These are phyloP conservation scores for Apostasia shenzhenica DNA, from an alignment of 106 monocot species.

Conservation along the genomic window DNA sequence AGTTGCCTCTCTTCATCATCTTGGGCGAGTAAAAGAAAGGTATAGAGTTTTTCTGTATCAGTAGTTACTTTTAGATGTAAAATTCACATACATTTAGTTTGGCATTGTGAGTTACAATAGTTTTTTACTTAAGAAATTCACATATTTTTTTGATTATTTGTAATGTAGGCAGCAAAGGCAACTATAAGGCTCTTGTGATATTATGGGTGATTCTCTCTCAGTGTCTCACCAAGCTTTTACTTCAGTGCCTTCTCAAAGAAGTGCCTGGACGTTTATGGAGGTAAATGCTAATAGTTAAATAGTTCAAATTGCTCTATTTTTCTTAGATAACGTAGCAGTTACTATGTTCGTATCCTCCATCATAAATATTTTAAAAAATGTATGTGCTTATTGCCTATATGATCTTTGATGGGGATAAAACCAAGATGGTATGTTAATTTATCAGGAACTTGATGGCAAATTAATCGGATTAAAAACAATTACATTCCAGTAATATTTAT, in stretches of 20 bases:
- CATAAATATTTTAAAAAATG: too few species aligned
- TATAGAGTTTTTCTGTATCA: constrained; percentile 9
- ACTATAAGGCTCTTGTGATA: constrained; percentile 68
- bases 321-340: too few species aligned
- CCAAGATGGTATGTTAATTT: too few species aligned
- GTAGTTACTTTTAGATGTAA: neutral
- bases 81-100: neutral
- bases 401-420: too few species aligned
- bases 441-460: too few species aligned
- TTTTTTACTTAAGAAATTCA: neutral
- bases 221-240: constrained; percentile 44
- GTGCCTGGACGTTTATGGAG: constrained; percentile 92
- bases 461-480: too few species aligned
- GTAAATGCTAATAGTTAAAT: constrained; percentile 14
- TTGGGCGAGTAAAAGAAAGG: constrained; percentile 96
- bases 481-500: too few species aligned
- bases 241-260: constrained; percentile 78
- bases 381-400: too few species aligned
- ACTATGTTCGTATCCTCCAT: too few species aligned
- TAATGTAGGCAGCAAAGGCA: constrained; percentile 81
- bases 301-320: too few species aligned
- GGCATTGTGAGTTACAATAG: neutral
- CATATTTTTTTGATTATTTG: constrained; percentile 4
- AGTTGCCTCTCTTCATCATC: constrained; percentile 73
- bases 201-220: constrained; percentile 64